These are phyloP conservation scores for Rauvolfia tetraphylla DNA, from an alignment of 257 asterid genomes.

Conservation along the genomic window DNA sequence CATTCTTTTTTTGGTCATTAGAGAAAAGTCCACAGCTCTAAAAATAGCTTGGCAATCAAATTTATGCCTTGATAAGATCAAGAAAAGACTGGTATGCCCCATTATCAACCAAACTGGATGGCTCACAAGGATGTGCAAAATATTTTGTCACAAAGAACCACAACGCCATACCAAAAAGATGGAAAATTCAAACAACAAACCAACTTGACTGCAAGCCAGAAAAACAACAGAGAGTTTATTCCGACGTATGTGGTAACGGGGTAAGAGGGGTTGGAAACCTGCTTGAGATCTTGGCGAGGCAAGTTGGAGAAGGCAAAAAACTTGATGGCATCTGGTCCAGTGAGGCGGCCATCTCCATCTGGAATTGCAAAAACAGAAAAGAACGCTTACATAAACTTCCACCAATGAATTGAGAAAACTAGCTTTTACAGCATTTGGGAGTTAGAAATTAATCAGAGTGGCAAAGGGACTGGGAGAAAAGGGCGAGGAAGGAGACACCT, in stretches of 20 bases:
- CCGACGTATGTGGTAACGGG: not conserved
- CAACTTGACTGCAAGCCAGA: not conserved
- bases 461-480: not conserved
- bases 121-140: not conserved
- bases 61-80: not conserved
- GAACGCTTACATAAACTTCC: not conserved
- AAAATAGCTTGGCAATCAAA: not conserved
- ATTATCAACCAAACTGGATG: not conserved
- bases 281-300: conserved; percentile 93
- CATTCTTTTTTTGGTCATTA: not conserved
- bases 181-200: not conserved
- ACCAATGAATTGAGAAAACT: not conserved
- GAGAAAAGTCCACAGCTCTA: not conserved
- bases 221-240: not conserved
- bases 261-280: conserved; percentile 28
- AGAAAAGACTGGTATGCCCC: not conserved
- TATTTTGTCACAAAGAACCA: not conserved
- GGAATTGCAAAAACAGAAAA: not conserved
- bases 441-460: not conserved
- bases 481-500: conserved; percentile 30
- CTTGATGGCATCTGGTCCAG: conserved; percentile 82
- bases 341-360: conserved; percentile 94
- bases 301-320: conserved; percentile 77
- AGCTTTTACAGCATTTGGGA: not conserved
- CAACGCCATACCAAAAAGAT: not conserved